Base-by-base conservation (phyloP, 768 basidiomycete species). In the Albatrellus ellisii region DNA sequence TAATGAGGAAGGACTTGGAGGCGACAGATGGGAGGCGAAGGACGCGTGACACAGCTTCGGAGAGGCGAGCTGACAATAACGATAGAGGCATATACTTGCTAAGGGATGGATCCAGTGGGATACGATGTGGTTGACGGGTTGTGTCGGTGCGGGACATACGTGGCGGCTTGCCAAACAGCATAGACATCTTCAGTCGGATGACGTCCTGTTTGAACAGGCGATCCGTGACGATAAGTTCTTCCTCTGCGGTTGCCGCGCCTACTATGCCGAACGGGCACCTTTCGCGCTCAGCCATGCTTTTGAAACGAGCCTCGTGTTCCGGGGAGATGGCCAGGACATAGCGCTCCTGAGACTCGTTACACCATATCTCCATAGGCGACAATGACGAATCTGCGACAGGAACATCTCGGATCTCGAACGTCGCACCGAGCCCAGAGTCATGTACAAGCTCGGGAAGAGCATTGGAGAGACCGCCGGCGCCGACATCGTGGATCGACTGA, bases 321-420 rank as follows among this genome's bases (percentile, higher is more conserved):
- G 76, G 73, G 0, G 75, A 73, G 46, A 99, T 72, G 7, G 95
- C 95, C 24, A 98, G 71, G 22, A 98, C 95, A 57, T 98, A 99
- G 28, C 95, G 79, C 55, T 98, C 95, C 65, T 98, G 95, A 49
- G 80, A 84, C 62, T 99, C 95, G 62, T 99, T 99, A 58, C 95
- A 98, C 95, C 95, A 99, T 38, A 98, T 97, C 63, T 98, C 94
- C 94, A 99, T 97, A 0, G 95, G 95, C 4, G 88, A 91, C 87
- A 99, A 88, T 28, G 84, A 82, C 18, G 73, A 69, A 58, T 98
- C 95, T 22, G 89, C 94, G 29, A 95, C 78, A 20, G 88, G 70
- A 6, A 99, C 79, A 52, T 97, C 86, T 17, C 94, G 69, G 51
- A 99, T 92, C 64, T 99, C 95, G 55, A 98, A 91, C 4, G 57